Percentiles rank a stretch among this genome's conserved stretches.
phyloP scores from a whole-genome alignment of 805 yeast species.

The Myxozyma udenii region DNA sequence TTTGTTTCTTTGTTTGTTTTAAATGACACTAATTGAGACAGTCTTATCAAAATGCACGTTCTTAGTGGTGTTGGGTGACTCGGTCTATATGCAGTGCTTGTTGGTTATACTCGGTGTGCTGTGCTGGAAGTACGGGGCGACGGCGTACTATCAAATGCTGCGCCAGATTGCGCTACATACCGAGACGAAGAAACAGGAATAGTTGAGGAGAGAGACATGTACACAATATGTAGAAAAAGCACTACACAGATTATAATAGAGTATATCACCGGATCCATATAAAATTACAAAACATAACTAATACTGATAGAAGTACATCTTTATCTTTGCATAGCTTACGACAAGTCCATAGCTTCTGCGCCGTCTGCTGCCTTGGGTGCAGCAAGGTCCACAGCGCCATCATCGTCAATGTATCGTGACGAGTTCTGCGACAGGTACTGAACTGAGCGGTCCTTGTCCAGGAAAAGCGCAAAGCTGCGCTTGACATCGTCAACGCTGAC shows the following conservation, averaged over 20 bases:
- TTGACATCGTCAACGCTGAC: constrained; percentile 82
- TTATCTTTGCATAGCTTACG: constrained; percentile 4
- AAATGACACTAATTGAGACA: neutral
- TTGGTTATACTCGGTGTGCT: constrained; percentile 20
- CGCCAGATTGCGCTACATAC: constrained; percentile 4
- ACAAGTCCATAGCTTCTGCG: constrained; percentile 17
- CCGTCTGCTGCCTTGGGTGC: constrained; percentile 6
- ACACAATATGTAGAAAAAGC: no score
- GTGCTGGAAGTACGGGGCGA: constrained; percentile 23
- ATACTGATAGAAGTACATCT: no score
- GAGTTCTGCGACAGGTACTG: constrained; percentile 71
- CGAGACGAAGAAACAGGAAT: neutral
- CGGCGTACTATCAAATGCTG: constrained; percentile 13
- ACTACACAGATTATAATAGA: neutral
- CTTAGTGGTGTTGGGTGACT: constrained; percentile 24
- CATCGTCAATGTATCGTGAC: constrained; percentile 70
- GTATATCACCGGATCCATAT: no score
- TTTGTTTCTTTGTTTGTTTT: neutral
- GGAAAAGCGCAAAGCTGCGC: constrained; percentile 70
- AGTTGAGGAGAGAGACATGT: neutral
- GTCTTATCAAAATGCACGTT: constrained; percentile 29
- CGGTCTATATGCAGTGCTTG: constrained; percentile 23
- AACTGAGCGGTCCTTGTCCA: constrained; percentile 87
- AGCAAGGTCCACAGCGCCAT: constrained; percentile 45
- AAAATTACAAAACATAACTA: no score